Evolutionary conservation across 108 stramenopile genomes (phyloP).

Genomic region (Nitzschia sp.): DNA sequence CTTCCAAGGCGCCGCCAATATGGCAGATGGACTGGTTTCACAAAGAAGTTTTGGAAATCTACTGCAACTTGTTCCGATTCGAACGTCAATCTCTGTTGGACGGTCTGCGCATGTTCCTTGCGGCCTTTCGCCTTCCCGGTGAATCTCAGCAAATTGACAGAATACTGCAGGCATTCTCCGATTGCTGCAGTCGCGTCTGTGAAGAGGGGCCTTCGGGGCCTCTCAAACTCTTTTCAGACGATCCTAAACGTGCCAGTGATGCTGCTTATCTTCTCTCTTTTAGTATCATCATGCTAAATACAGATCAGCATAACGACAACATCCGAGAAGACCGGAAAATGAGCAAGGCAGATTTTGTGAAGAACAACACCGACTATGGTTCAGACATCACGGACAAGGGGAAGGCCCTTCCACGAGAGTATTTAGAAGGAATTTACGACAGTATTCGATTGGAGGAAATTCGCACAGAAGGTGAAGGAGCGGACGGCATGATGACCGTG

Average conservation of each 20-base stretch:
- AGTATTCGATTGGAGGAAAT: conserved; percentile 86
- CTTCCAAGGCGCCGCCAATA: conserved; percentile 53
- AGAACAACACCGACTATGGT: conserved; percentile 92
- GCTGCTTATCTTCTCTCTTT: conserved; percentile 92
- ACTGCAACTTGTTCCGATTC: conserved; percentile 84
- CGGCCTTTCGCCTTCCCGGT: conserved; percentile 92
- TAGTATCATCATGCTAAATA: conserved; percentile 98
- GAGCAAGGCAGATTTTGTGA: conserved; percentile 85
- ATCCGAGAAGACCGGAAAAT: conserved; percentile 93
- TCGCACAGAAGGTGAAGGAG: conserved; percentile 85
- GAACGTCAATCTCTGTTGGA: conserved; percentile 79
- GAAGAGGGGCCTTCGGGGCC: conserved; percentile 66
- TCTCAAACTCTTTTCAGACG: conserved; percentile 64
- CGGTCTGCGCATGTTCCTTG: conserved; percentile 89
- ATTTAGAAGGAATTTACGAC: conserved; percentile 84
- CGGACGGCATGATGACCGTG: conserved; percentile 85
- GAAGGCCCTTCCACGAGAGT: conserved; percentile 81
- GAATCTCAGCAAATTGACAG: conserved; percentile 92
- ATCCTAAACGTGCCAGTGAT: conserved; percentile 87
- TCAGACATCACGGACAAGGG: conserved; percentile 85
- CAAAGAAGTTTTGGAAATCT: conserved; percentile 74
- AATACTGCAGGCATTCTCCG: conserved; percentile 88
- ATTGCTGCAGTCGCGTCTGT: conserved; percentile 73
- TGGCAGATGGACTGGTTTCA: conserved; percentile 87
- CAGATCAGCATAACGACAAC: conserved; percentile 96